These are phyloP conservation scores for Cryptococcus hybrid DNA, from an alignment of 1,284 basidiomycete genomes.

Conservation along the genomic window DNA sequence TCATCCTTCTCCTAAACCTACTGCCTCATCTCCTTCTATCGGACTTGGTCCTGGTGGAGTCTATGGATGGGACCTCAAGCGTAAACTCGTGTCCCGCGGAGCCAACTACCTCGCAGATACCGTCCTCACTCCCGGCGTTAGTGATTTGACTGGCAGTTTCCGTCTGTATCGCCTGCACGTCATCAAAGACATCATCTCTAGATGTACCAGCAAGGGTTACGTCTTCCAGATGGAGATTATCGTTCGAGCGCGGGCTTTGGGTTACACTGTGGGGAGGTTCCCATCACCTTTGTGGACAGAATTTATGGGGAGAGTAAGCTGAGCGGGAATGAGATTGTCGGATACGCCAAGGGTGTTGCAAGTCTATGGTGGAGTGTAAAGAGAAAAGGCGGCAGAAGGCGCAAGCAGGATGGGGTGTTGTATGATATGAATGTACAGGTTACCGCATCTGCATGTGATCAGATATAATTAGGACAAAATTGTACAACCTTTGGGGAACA, in stretches of 20 bases:
- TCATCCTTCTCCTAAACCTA: constrained; percentile 30
- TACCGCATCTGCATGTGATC: neutral
- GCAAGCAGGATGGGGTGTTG: neutral
- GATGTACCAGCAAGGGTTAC: constrained; percentile 82
- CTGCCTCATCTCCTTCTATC: constrained; percentile 24
- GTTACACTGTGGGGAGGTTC: constrained; percentile 85
- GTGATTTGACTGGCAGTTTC: constrained; percentile 83
- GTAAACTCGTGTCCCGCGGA: constrained; percentile 79
- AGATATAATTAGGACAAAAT: neutral
- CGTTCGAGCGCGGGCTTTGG: constrained; percentile 76
- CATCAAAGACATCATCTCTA: constrained; percentile 74
- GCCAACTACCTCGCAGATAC: constrained; percentile 84
- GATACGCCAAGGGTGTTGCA: constrained; percentile 86
- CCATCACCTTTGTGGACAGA: constrained; percentile 90
- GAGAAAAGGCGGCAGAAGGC: neutral
- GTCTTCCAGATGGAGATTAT: constrained; percentile 99
- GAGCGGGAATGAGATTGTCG: constrained; percentile 80
- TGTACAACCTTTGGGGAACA: neutral
- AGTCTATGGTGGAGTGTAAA: constrained; percentile 65
- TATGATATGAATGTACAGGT: neutral
- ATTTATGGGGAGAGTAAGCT: constrained; percentile 91
- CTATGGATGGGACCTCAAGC: constrained; percentile 83
- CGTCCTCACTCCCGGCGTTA: constrained; percentile 75
- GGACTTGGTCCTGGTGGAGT: constrained; percentile 68
- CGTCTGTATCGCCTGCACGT: constrained; percentile 74